Percentiles rank a stretch among this genome's conserved stretches.
phyloP scores from a whole-genome alignment of 495 filamentous ascomycete species.

The Xylaria telfairii region DNA sequence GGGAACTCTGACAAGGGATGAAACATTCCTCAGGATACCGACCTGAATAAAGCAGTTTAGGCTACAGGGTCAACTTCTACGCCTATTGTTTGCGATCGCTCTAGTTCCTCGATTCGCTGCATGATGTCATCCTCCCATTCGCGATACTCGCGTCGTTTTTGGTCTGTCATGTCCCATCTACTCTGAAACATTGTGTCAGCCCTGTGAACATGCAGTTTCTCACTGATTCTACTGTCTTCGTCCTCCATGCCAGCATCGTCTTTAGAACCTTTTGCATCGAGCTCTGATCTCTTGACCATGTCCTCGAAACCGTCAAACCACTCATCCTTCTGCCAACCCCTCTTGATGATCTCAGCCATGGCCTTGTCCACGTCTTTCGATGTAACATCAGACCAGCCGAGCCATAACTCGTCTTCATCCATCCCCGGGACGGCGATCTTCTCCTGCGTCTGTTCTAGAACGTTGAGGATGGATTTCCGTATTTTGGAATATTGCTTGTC shows the following conservation, averaged over 20 bases:
- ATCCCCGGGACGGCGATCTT: constrained; percentile 38
- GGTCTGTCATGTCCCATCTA: constrained; percentile 76
- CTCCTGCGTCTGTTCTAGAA: constrained; percentile 44
- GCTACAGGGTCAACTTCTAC: constrained; percentile 36
- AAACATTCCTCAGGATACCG: neutral
- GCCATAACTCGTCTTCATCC: constrained; percentile 52
- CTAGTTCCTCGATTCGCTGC: constrained; percentile 59
- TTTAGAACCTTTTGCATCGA: constrained; percentile 20
- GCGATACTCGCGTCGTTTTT: constrained; percentile 68
- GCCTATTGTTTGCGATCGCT: constrained; percentile 36
- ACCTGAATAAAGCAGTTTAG: constrained; percentile 7
- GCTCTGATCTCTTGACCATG: constrained; percentile 36
- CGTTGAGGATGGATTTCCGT: constrained; percentile 47
- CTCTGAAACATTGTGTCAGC: constrained; percentile 85
- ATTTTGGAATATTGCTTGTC: constrained; percentile 46
- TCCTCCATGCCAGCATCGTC: constrained; percentile 37
- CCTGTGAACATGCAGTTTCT: constrained; percentile 47
- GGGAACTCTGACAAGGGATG: neutral
- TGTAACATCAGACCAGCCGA: constrained; percentile 49
- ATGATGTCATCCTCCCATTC: constrained; percentile 77
- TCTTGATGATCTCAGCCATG: constrained; percentile 60
- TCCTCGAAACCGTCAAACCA: constrained; percentile 65
- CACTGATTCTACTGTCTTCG: constrained; percentile 37
- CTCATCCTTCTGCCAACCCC: constrained; percentile 69
- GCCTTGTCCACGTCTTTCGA: constrained; percentile 65